These are phyloP conservation scores for Vararia minispora DNA, from an alignment of 768 basidiomycete genomes.

Conservation along the genomic window DNA sequence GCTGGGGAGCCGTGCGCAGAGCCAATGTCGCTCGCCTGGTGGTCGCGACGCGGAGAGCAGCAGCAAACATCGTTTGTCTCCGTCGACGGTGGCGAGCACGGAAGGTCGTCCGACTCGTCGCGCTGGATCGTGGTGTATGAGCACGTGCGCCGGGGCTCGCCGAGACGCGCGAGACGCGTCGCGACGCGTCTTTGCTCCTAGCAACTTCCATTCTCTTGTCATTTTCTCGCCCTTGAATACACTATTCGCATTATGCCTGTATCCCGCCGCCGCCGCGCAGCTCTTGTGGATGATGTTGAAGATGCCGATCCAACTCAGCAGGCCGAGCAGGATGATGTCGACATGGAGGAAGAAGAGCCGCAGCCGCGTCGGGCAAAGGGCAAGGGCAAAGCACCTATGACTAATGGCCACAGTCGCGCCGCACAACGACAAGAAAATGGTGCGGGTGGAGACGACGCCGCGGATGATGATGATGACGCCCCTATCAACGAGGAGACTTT, in stretches of 20 bases:
- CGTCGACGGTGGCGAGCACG: constrained; percentile 1
- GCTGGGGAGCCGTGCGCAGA: constrained; percentile 6
- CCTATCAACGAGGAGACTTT: constrained; percentile 53
- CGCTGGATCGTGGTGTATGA: constrained; percentile 2
- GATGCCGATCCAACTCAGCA: constrained; percentile 26
- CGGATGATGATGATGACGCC: constrained; percentile 28
- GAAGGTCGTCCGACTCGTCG: constrained; percentile 5
- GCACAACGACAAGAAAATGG: no score
- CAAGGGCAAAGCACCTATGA: no score
- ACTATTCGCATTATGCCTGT: neutral
- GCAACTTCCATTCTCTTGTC: neutral
- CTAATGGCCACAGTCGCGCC: no score
- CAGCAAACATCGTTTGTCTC: constrained; percentile 6
- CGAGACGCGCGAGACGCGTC: constrained; percentile 14
- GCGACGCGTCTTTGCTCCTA: constrained; percentile 1
- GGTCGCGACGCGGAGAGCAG: constrained; percentile 17
- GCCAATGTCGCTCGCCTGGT: constrained; percentile 7
- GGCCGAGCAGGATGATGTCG: constrained; percentile 23
- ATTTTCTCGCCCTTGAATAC: neutral
- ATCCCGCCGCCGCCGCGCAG: constrained; percentile 30
- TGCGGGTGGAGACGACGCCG: constrained; percentile 28
- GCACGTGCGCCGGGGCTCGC: neutral
- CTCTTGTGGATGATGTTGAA: constrained; percentile 28
- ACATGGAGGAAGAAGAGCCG: constrained; percentile 30
- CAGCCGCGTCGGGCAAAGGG: constrained; percentile 25